Evolutionary conservation across 2,329 filamentous ascomycete genomes (phyloP).

Genomic region (Aaosphaeria arxii): DNA sequence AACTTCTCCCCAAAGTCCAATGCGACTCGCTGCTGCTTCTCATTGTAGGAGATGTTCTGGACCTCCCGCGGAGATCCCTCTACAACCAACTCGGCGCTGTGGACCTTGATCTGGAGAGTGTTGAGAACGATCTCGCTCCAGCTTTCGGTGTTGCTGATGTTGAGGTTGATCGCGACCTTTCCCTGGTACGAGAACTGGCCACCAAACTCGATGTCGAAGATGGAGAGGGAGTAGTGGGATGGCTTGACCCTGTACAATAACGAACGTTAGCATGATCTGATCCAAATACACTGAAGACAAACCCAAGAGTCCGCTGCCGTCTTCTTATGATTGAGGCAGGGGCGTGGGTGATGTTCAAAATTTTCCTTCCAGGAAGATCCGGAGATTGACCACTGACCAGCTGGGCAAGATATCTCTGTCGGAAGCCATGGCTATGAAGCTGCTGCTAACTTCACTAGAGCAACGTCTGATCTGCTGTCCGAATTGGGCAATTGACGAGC

Average conservation of each 20-base stretch:
- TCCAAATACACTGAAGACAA: no score
- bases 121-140: conserved; percentile 82
- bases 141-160: conserved; percentile 60
- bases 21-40: conserved; percentile 77
- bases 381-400: conserved; percentile 30
- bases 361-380: no score
- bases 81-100: conserved; percentile 60
- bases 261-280: background rate
- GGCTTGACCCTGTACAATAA: conserved; percentile 64
- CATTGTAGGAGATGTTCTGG: conserved; percentile 73
- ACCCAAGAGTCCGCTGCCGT: no score
- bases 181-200: conserved; percentile 81
- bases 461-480: conserved; percentile 28
- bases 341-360: no score
- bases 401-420: conserved; percentile 47
- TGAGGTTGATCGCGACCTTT: conserved; percentile 73
- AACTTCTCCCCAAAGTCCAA: conserved; percentile 74
- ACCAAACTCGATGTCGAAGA: conserved; percentile 72
- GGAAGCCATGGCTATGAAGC: conserved; percentile 40
- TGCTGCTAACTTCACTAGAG: conserved; percentile 28
- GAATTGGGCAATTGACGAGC: background rate
- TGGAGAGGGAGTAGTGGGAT: conserved; percentile 77
- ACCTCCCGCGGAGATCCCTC: conserved; percentile 58
- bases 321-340: no score
- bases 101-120: conserved; percentile 76